Conservation (phyloP, 441 rosid species). For the Erodium texanum region DNA sequence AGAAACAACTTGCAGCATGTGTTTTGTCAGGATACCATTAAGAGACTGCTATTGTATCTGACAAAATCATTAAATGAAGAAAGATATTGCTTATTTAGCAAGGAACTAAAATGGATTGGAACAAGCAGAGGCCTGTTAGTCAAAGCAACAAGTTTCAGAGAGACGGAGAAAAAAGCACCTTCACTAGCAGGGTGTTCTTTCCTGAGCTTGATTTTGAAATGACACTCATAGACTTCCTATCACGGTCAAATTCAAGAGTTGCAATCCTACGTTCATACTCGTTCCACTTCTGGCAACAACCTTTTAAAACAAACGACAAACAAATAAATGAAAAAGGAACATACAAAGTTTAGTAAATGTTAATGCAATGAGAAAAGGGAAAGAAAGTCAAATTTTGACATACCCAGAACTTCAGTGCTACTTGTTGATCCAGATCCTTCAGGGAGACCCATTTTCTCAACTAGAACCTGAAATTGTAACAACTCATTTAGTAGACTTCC, state of each 20-base stretch:
- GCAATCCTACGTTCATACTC: conserved; percentile 65
- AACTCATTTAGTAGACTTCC: neutral
- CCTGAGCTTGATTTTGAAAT: conserved; percentile 70
- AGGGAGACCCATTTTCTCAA: conserved; percentile 87
- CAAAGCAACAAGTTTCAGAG: neutral
- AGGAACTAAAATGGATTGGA: neutral
- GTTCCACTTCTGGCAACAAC: conserved; percentile 68
- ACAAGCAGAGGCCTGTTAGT: neutral
- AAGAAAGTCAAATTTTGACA: conserved; percentile 13
- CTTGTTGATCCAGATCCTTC: conserved; percentile 25
- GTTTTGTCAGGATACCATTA: neutral
- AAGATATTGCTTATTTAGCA: neutral
- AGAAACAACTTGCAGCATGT: neutral
- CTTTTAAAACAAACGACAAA: conserved; percentile 22
- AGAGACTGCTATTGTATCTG: neutral
- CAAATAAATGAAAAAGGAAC: conserved; percentile 1
- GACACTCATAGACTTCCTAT: conserved; percentile 95
- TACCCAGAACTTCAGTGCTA: conserved; percentile 42
- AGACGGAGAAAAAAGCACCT: conserved; percentile 30
- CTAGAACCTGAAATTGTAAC: conserved; percentile 48
- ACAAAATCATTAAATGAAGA: neutral
- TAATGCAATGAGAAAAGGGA: conserved; percentile 2
- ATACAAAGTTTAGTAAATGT: neutral
- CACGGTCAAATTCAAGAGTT: conserved; percentile 89
- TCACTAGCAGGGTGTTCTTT: conserved; percentile 65